Evolutionary conservation across 345 rosid species (phyloP).

Genomic region (Populus pruinosa): DNA sequence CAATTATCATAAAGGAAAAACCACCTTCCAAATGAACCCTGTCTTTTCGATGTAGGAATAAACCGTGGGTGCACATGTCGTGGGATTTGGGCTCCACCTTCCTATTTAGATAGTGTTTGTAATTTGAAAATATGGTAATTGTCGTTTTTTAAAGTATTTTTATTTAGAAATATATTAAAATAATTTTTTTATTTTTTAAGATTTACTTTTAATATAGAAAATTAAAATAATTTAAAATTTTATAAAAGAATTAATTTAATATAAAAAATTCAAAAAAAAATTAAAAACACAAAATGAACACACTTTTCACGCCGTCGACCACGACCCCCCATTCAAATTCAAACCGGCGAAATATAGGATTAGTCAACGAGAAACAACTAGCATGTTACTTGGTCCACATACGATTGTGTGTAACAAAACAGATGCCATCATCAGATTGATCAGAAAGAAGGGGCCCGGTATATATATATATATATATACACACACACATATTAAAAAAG

Average conservation of each 20-base stretch:
- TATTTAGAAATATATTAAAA: too few relatives aligned
- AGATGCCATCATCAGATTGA: background rate
- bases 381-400: background rate
- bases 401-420: background rate
- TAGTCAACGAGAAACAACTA: background rate
- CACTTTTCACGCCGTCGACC: background rate
- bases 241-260: too few relatives aligned
- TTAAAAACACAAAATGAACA: too few relatives aligned
- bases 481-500: accelerated
- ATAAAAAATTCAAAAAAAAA: too few relatives aligned
- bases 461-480: too few relatives aligned
- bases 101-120: background rate
- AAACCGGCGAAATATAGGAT: background rate
- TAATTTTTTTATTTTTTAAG: too few relatives aligned
- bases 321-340: background rate
- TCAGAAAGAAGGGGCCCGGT: background rate
- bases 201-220: too few relatives aligned
- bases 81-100: background rate
- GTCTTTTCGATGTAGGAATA: background rate
- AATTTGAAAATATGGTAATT: too few relatives aligned
- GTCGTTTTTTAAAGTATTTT: too few relatives aligned
- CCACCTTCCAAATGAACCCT: background rate
- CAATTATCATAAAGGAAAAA: background rate
- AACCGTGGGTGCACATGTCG: background rate
- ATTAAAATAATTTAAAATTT: too few relatives aligned